Percentiles rank a stretch among this genome's conserved stretches.
Conservation (phyloP, 176 grass and related monocot species). For the Carex littledalei region DNA sequence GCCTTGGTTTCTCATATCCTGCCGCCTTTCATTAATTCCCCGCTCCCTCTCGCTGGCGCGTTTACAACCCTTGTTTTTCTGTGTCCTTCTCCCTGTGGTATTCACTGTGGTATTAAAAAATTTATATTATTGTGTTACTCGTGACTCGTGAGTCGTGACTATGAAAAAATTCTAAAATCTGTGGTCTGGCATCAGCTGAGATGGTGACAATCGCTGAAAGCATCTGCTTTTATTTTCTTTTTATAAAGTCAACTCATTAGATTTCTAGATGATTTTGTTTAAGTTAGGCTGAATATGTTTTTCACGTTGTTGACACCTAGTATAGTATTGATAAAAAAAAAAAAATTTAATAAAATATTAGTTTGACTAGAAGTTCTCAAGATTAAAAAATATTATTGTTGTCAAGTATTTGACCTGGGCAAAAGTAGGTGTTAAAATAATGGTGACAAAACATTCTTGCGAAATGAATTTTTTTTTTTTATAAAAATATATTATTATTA, state of each 20-base stretch:
- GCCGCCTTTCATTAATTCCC: conserved; percentile 13
- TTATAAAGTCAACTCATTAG: not conserved
- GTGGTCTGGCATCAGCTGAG: not conserved
- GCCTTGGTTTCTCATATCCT: not conserved
- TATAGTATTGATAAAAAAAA: too few species aligned
- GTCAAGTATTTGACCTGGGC: not conserved
- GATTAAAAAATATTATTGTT: not conserved
- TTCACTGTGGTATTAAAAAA: not conserved
- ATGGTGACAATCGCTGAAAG: not conserved
- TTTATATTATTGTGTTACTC: too few species aligned
- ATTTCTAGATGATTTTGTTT: not conserved
- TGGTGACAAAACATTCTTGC: too few species aligned
- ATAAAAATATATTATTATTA: too few species aligned
- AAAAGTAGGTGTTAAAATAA: too few species aligned
- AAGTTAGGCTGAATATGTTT: not conserved
- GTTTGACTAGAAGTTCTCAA: not conserved
- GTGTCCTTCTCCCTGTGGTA: not conserved
- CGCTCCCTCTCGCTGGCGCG: not conserved
- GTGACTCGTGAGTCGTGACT: not conserved
- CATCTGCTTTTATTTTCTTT: not conserved
- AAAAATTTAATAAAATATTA: too few species aligned
- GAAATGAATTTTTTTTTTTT: too few species aligned
- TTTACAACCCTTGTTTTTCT: not conserved
- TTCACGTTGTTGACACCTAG: not conserved
- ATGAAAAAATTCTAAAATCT: not conserved